phyloP scores from a whole-genome alignment of 2,329 filamentous ascomycete genomes.

The Myotisia sp. region DNA sequence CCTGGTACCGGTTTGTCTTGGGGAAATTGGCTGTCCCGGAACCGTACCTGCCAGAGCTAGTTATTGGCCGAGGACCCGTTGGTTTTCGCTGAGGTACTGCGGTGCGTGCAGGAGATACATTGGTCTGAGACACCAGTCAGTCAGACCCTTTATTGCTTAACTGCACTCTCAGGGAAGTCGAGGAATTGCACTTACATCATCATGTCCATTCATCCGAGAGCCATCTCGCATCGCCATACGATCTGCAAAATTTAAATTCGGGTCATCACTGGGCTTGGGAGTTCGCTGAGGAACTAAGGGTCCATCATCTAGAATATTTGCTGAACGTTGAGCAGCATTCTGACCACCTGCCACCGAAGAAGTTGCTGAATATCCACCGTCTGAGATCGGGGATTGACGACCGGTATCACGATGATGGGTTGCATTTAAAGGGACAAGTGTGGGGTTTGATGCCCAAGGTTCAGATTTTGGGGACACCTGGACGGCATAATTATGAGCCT shows the following conservation, averaged over 20 bases:
- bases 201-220: conserved; percentile 16
- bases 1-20: conserved; percentile 17
- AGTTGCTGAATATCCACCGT: conserved; percentile 32
- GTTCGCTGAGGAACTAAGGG: conserved; percentile 43
- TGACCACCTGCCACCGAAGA: conserved; percentile 23
- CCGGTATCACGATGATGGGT: conserved; percentile 21
- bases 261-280: conserved; percentile 25
- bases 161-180: no score
- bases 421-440: conserved; percentile 22
- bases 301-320: conserved; percentile 42
- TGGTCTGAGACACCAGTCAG: no score
- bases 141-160: no score
- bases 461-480: conserved; percentile 31
- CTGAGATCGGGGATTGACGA: conserved; percentile 34
- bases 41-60: conserved; percentile 18
- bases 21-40: conserved; percentile 10
- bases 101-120: conserved; percentile 20
- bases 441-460: conserved; percentile 33
- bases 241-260: conserved; percentile 26
- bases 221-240: conserved; percentile 26
- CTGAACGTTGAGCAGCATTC: conserved; percentile 35
- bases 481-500: conserved; percentile 41
- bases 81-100: conserved; percentile 30
- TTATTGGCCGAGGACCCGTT: conserved; percentile 35
- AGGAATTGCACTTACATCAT: no score